Evolutionary conservation across 2,329 filamentous ascomycete genomes (phyloP).

Genomic region (Leptographium lundbergii): DNA sequence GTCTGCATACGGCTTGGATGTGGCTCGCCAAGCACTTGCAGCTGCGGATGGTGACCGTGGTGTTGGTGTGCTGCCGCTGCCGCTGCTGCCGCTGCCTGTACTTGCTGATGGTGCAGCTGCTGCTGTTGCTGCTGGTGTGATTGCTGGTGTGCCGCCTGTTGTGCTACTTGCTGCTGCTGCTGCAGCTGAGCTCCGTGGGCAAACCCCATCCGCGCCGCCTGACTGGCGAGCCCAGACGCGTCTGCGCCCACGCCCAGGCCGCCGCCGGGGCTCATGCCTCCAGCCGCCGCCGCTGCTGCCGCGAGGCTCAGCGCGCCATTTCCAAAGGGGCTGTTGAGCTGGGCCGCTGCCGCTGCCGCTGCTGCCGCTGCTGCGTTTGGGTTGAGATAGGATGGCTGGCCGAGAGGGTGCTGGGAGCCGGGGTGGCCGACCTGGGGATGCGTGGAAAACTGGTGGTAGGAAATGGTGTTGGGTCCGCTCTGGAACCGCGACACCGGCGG

Average conservation of each 20-base stretch:
- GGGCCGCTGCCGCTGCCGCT: constrained; percentile 19
- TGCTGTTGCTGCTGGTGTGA: constrained; percentile 23
- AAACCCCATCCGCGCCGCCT: constrained; percentile 81
- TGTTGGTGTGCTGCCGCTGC: constrained; percentile 34
- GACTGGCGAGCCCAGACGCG: constrained; percentile 66
- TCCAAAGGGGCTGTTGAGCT: constrained; percentile 56
- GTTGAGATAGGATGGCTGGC: constrained; percentile 60
- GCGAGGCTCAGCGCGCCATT: constrained; percentile 41
- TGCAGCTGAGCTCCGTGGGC: constrained; percentile 53
- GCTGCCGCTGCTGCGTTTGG: constrained; percentile 33
- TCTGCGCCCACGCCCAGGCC: constrained; percentile 47
- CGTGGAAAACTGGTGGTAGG: constrained; percentile 39
- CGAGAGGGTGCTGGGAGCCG: constrained; percentile 38
- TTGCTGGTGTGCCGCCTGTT: constrained; percentile 30
- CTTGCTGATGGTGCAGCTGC: constrained; percentile 16
- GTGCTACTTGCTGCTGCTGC: constrained; percentile 48
- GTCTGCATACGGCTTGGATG: constrained; percentile 43
- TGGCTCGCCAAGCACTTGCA: constrained; percentile 29
- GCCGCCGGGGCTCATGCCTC: constrained; percentile 34
- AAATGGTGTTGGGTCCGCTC: constrained; percentile 30
- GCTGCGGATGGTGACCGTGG: constrained; percentile 14
- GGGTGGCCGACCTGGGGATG: constrained; percentile 35
- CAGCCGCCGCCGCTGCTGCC: constrained; percentile 18
- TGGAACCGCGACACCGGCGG: constrained; percentile 32
- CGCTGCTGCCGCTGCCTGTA: constrained; percentile 30